Conservation (phyloP, 1,284 basidiomycete genomes). For the Rhodotorula glutinis region DNA sequence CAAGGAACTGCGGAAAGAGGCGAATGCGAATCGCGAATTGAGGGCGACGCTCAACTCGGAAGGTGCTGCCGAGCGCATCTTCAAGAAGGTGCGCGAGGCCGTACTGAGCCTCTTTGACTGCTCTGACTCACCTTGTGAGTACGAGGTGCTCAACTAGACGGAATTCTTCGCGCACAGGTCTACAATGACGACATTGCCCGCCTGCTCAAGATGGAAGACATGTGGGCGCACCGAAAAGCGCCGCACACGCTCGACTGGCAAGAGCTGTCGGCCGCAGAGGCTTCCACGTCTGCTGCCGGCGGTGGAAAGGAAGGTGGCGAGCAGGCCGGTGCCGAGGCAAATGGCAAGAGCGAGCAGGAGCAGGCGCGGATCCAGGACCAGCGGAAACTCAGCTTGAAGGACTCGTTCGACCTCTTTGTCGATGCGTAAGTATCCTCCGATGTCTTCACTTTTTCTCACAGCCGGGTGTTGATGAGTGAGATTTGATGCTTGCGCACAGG, state of each 20-base stretch:
- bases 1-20: constrained; percentile 80
- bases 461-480: too few relatives aligned
- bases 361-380: constrained; percentile 70
- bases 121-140: not conserved
- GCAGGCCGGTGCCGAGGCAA: constrained; percentile 9
- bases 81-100: constrained; percentile 68
- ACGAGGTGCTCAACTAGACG: not conserved
- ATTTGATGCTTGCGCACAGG: constrained; percentile 53
- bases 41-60: constrained; percentile 54
- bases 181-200: constrained; percentile 85
- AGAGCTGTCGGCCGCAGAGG: constrained; percentile 58
- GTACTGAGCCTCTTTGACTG: not conserved
- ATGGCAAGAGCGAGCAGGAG: constrained; percentile 9
- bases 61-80: constrained; percentile 67
- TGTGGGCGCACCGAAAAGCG: constrained; percentile 87
- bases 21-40: constrained; percentile 77
- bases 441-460: not conserved
- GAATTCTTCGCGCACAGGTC: constrained; percentile 56
- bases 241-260: constrained; percentile 82
- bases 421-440: constrained; percentile 59
- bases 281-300: not conserved
- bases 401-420: constrained; percentile 76
- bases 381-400: constrained; percentile 65
- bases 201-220: constrained; percentile 90
- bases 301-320: not conserved